Conservation (phyloP, 805 yeast genomes). For the Starmerella apis region DNA sequence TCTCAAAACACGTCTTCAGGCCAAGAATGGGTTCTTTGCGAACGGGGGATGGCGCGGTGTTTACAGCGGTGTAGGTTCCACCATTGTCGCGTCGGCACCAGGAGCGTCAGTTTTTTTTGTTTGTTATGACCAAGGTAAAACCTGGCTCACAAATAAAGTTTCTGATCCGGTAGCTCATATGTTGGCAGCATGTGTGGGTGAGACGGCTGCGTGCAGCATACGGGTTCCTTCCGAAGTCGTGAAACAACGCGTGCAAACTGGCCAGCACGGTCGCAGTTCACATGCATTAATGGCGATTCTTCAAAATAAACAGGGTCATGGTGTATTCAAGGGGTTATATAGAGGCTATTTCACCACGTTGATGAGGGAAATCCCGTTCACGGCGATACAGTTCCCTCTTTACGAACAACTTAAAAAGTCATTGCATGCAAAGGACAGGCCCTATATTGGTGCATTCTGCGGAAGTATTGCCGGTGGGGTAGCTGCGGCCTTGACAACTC, state of each 20-base stretch:
- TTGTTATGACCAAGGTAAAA: slow-evolving; percentile 52
- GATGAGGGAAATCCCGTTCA: slow-evolving; percentile 92
- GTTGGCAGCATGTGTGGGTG: slow-evolving; percentile 83
- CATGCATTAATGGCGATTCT: slow-evolving; percentile 56
- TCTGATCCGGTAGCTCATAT: slow-evolving; percentile 50
- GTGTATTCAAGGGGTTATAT: slow-evolving; percentile 65
- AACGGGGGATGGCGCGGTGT: slow-evolving; percentile 93
- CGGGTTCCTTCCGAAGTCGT: slow-evolving; percentile 96
- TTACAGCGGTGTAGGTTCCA: slow-evolving; percentile 85
- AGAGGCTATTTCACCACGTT: slow-evolving; percentile 91
- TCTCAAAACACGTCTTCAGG: slow-evolving; percentile 85
- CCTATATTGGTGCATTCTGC: slow-evolving; percentile 71
- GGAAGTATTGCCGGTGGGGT: slow-evolving; percentile 93
- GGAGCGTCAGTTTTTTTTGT: slow-evolving; percentile 65
- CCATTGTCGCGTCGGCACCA: slow-evolving; percentile 92
- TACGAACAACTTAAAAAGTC: slow-evolving; percentile 69
- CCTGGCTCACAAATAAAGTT: slow-evolving; percentile 2
- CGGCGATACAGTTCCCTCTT: slow-evolving; percentile 88
- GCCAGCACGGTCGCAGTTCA: slow-evolving; percentile 46
- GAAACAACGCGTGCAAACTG: slow-evolving; percentile 86
- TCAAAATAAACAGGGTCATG: slow-evolving; percentile 63
- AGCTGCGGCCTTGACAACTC: slow-evolving; percentile 91
- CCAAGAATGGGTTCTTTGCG: slow-evolving; percentile 81
- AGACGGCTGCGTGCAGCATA: slow-evolving; percentile 82
- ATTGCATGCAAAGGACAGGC: slow-evolving; percentile 42